Evolutionary conservation across 192 early-diverging fungal species (phyloP), one percentile per base, ranked within the genome.

Genomic region (Dissophora ornata): DNA sequence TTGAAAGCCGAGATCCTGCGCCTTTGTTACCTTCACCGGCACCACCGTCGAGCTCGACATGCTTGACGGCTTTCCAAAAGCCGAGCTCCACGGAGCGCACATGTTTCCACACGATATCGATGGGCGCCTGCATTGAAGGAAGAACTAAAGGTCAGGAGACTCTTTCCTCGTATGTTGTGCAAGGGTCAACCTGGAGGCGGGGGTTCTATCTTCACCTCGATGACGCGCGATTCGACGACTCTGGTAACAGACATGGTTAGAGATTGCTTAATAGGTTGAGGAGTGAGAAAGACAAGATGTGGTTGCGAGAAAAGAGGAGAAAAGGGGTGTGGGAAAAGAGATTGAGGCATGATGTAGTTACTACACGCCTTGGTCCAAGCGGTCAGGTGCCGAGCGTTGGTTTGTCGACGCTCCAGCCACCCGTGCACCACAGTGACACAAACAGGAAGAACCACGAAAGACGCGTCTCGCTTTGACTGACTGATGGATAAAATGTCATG

Each of bases 81-180:
- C 44, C 33, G 2, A 79, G 41, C 3, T 79, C 66, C 12, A 65
- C 65, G 0, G 49, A 38, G 6, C 75, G 47, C n/a, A 79, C 66
- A 40, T 54, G 46, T 15, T n/a, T 47, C 75, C 75, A 79, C 4
- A 79, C 75, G 29, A 42, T 50, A 15, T 71, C 60, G 8, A 71
- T 41, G 40, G 69, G 69, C 22, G 69, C 69, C 69, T 71, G 30
- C n/a, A n/a, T n/a, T n/a, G n/a, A n/a, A n/a, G n/a, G n/a, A n/a
- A n/a, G n/a, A n/a, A n/a, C n/a, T n/a, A n/a, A n/a, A n/a, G n/a
- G n/a, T n/a, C n/a, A n/a, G n/a, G n/a, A n/a, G n/a, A n/a, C n/a
- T n/a, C n/a, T n/a, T n/a, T n/a, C n/a, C n/a, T 49, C 4, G 44
- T 38, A 38, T 12, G 36, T 38, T 38, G 36, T n/a, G n/a, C n/a